Percentiles rank a stretch among this genome's conserved stretches.
These are phyloP conservation scores for Huntiella moniliformis DNA, from an alignment of 2,329 filamentous ascomycete genomes.

Conservation along the genomic window DNA sequence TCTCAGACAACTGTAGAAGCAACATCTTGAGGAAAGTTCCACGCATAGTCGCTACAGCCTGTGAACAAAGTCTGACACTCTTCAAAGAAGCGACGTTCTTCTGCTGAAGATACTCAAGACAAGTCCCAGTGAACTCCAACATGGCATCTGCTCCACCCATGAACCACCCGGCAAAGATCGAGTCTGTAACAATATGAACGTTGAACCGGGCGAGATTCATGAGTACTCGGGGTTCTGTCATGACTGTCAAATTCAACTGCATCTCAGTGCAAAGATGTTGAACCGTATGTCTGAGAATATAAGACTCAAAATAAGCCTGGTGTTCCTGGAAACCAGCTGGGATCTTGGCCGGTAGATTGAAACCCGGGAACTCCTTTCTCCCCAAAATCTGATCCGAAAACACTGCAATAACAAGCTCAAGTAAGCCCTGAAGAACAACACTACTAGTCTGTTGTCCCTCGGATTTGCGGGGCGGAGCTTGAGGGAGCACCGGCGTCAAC, in stretches of 20 bases:
- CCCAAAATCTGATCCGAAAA: conserved; percentile 73
- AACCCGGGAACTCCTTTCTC: conserved; percentile 78
- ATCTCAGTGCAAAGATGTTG: conserved; percentile 51
- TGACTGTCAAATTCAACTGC: conserved; percentile 48
- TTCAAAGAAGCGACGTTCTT: conserved; percentile 68
- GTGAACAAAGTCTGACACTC: conserved; percentile 75
- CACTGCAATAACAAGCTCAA: conserved; percentile 60
- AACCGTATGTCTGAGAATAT: conserved; percentile 59
- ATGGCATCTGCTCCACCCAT: conserved; percentile 68
- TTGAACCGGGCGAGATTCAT: conserved; percentile 74
- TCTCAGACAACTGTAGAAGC: conserved; percentile 64
- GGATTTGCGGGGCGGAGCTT: conserved; percentile 18
- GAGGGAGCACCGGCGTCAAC: conserved; percentile 43
- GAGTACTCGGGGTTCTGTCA: conserved; percentile 66
- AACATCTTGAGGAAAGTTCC: conserved; percentile 61
- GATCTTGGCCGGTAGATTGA: conserved; percentile 69
- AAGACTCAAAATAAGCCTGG: conserved; percentile 88
- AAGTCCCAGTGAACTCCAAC: conserved; percentile 67
- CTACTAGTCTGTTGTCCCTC: conserved; percentile 40
- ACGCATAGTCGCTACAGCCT: conserved; percentile 60
- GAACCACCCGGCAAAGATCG: conserved; percentile 93
- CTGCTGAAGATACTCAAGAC: conserved; percentile 76
- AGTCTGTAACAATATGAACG: conserved; percentile 58
- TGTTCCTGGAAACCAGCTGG: conserved; percentile 89
- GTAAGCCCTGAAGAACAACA: conserved; percentile 52